Evolutionary conservation across 2,329 filamentous ascomycete species (phyloP), one percentile per base, ranked within the genome.

Genomic region (Aspergillus pseudoviridinutans): DNA sequence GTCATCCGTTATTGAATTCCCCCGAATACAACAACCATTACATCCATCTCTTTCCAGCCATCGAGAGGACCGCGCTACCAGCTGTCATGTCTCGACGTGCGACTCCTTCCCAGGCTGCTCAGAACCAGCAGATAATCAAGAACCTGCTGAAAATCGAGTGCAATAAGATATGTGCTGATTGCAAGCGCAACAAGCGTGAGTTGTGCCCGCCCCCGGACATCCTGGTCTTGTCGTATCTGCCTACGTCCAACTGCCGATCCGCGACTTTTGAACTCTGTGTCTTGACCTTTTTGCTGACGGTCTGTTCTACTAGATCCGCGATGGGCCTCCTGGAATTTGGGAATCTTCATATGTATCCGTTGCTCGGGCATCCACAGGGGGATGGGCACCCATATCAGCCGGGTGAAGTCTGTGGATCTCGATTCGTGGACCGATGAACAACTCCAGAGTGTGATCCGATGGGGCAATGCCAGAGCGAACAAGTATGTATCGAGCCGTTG

Each of bases 371-470:
- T 99, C 71, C 94, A 99, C 79, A 90, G 94, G 71, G 92, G 93
- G 66, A 97, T 99, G 92, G 94, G 94, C 69, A 97, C 93, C 61
- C 94, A 99, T 78, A 97, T 99, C 75, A 97, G 92, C 77, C 85
- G 90, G 76, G 94, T 99, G 75, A 99, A 99, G 76, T 97, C 92
- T 1, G 94, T 99, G 66, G 94, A 99, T 75, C 86, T 99, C 63
- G 94, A 99, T 76, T 88, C 93, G 27, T 99, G 94, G 94, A 99
- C 94, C 61, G 94, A 99, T 74, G 94, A 99, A 76, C 94, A 99
- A 79, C 81, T 97, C 59, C 88, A 94, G 75, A 97, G 91, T 76
- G 88, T 99, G 64, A 76, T 99, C 62, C 91, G 85, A 80, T 99
- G 94, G 95, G 94, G 94, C 59, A 99, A 99, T 75, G 85, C 89